Evolutionary conservation across 2,329 filamentous ascomycete genomes (phyloP).

Genomic region (Hypoxylon sp.): DNA sequence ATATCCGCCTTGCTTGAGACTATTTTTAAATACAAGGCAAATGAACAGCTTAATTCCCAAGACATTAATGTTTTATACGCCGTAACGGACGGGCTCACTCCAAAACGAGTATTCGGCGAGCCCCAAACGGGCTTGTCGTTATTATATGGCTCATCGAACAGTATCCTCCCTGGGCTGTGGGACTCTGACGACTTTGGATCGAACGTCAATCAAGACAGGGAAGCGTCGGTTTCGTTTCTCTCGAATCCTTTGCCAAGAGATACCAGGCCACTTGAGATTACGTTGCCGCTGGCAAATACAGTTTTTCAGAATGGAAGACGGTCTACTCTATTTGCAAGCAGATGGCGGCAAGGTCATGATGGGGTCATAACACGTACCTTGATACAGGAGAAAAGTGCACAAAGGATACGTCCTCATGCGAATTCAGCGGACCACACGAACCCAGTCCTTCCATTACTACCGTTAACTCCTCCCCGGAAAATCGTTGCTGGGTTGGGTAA

Average conservation of each 20-base stretch:
- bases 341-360: conserved; percentile 53
- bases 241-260: conserved; percentile 52
- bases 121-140: conserved; percentile 66
- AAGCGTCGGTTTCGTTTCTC: conserved; percentile 61
- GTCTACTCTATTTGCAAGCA: conserved; percentile 69
- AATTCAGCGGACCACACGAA: conserved; percentile 40
- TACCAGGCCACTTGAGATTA: conserved; percentile 56
- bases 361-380: conserved; percentile 49
- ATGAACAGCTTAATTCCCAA: conserved; percentile 4
- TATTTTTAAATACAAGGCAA: conserved; percentile 39
- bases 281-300: conserved; percentile 81
- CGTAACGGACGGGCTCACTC: conserved; percentile 69
- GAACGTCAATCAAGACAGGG: conserved; percentile 53
- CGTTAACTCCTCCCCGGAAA: conserved; percentile 73
- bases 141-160: conserved; percentile 60
- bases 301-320: conserved; percentile 78
- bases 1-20: conserved; percentile 55
- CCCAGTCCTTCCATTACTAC: conserved; percentile 65
- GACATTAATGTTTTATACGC: conserved; percentile 66
- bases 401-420: conserved; percentile 50
- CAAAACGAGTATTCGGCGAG: conserved; percentile 52
- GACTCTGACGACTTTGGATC: conserved; percentile 48
- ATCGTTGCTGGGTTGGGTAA: conserved; percentile 81
- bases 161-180: conserved; percentile 65
- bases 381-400: conserved; percentile 58